Base-by-base conservation (phyloP, 176 grass and related monocot genomes). In the Juncus inflexus region DNA sequence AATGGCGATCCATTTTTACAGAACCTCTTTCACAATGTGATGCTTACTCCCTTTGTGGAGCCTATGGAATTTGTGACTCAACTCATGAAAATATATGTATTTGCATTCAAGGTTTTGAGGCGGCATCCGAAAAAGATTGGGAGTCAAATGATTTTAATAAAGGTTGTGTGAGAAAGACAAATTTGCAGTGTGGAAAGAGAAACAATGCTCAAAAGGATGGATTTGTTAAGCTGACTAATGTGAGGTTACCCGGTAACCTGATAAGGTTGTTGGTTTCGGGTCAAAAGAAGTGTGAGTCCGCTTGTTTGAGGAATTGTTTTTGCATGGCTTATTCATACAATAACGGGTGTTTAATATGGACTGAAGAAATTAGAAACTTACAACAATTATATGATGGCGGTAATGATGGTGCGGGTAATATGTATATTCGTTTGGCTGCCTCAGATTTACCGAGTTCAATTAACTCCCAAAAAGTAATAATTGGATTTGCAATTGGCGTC, bases 61-160 rank as follows among this genome's bases (percentile, higher is more conserved):
- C 66, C 7, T 83, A 76, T 12, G 67, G 73, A n/a, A 65, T 60
- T 42, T 82, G 80, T 55, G 58, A 50, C 6, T 52, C 60, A 6
- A 76, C 2, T 11, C 28, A 9, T 6, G 5, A 38, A 9, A 42
- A 52, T 11, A 15, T 13, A 7, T 83, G 80, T 60, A 77, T 39
- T 3, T 83, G 80, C 52, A 16, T 83, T 8, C 9, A 53, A 6
- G 80, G 80, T 13, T 83, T 83, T 12, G 1, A 13, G 14, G 19
- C 12, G 8, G 10, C 37, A 36, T 57, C 51, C 45, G 40, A 60
- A 1, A 54, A 28, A 28, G 19, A 28, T 28, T 28, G 19, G 19
- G 19, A 28, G 19, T 28, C 19, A 28, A 28, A 28, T 28, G 19
- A 28, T 28, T 28, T 28, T 28, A 28, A 28, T 28, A 28, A 28